phyloP scores from a whole-genome alignment of 176 grass and related monocot species.

The Ananas comosus region DNA sequence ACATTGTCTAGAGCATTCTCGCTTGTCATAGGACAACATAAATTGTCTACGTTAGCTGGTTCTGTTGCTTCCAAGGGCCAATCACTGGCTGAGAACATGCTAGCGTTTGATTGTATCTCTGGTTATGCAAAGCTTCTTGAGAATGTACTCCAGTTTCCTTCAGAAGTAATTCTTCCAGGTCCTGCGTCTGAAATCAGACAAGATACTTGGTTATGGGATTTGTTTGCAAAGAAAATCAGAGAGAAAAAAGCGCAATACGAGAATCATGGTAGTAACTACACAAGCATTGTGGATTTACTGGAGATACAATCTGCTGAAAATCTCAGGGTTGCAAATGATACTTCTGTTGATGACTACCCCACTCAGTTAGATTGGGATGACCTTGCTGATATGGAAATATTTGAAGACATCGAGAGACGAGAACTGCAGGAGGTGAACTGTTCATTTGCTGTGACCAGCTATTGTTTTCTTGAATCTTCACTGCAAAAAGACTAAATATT shows the following conservation, averaged over 20 bases:
- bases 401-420: slow-evolving; percentile 64
- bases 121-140: slow-evolving; percentile 80
- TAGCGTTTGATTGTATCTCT: slow-evolving; percentile 71
- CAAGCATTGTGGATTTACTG: slow-evolving; percentile 41
- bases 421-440: slow-evolving; percentile 79
- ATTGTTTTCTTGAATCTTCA: slow-evolving; percentile 7
- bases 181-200: slow-evolving; percentile 61
- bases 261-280: slow-evolving; percentile 1
- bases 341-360: slow-evolving; percentile 50
- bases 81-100: slow-evolving; percentile 72
- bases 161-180: slow-evolving; percentile 53
- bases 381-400: slow-evolving; percentile 61
- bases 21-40: slow-evolving; percentile 46
- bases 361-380: slow-evolving; percentile 66
- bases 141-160: slow-evolving; percentile 72
- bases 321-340: slow-evolving; percentile 34
- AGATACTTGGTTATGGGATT: slow-evolving; percentile 73
- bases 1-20: slow-evolving; percentile 50
- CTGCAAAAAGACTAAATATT: neutral
- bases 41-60: slow-evolving; percentile 46
- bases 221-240: slow-evolving; percentile 41
- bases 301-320: slow-evolving; percentile 36
- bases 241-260: slow-evolving; percentile 29
- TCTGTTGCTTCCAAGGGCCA: slow-evolving; percentile 53
- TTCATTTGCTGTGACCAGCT: neutral